Evolutionary conservation across 2,329 filamentous ascomycete species (phyloP).

Genomic region (Aspergillus amoenus): DNA sequence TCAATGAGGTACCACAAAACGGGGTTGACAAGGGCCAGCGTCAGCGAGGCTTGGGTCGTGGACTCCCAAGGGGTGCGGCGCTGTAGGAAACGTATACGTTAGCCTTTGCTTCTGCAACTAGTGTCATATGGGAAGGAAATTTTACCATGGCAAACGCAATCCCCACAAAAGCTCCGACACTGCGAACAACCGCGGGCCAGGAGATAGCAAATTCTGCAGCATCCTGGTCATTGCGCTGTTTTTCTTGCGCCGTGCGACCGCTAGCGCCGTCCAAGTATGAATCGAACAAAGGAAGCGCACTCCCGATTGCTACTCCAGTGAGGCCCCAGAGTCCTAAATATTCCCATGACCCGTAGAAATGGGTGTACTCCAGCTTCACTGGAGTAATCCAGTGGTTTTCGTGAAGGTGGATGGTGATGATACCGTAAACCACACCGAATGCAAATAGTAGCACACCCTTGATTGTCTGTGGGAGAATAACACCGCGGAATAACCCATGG

Average conservation of each 20-base stretch:
- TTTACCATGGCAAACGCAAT: conserved; percentile 79
- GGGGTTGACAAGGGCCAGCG: conserved; percentile 86
- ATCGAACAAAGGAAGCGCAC: conserved; percentile 81
- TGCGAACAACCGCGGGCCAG: conserved; percentile 72
- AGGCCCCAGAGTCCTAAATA: conserved; percentile 82
- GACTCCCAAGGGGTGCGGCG: conserved; percentile 91
- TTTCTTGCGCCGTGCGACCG: conserved; percentile 23
- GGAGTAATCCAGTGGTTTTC: conserved; percentile 63
- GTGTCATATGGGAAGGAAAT: conserved; percentile 33
- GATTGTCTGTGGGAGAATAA: conserved; percentile 55
- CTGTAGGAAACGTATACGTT: conserved; percentile 46
- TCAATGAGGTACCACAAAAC: conserved; percentile 96
- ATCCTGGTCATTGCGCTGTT: conserved; percentile 30
- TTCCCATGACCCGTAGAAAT: conserved; percentile 55
- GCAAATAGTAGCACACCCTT: conserved; percentile 69
- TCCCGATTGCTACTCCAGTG: conserved; percentile 74
- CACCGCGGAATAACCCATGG: conserved; percentile 40
- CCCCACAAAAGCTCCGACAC: conserved; percentile 69
- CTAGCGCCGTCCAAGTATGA: conserved; percentile 64
- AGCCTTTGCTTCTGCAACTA: background rate
- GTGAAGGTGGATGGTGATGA: conserved; percentile 77
- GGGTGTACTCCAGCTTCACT: conserved; percentile 59
- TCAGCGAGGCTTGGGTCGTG: conserved; percentile 87
- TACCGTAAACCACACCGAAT: conserved; percentile 79
- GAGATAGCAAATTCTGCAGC: conserved; percentile 31